A percentile compares a stretch with the other conserved stretches of the same genome.
phyloP scores from a whole-genome alignment of 352 stramenopile genomes.

The Phytophthora litchii region DNA sequence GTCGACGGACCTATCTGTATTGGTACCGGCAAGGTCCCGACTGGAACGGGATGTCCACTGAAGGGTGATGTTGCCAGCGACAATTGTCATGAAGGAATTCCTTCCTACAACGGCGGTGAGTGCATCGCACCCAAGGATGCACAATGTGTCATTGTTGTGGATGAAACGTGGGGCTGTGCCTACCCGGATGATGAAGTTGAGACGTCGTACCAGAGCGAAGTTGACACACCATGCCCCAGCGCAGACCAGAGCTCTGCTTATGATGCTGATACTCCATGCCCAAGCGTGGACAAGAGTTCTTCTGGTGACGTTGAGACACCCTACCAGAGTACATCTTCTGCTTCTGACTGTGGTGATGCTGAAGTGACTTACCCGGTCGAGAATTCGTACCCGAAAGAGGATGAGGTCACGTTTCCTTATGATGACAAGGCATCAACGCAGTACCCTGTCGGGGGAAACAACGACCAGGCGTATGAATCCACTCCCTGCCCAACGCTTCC shows the following conservation, averaged over 20 bases:
- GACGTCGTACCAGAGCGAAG: slow-evolving; percentile 11
- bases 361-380: slow-evolving; percentile 29
- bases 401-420: slow-evolving; percentile 25
- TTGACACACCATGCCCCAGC: slow-evolving; percentile 12
- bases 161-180: slow-evolving; percentile 37
- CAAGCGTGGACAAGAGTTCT: neutral
- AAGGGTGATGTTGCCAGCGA: slow-evolving; percentile 36
- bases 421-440: slow-evolving; percentile 2
- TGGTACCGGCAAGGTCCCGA: slow-evolving; percentile 15
- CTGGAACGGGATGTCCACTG: slow-evolving; percentile 34
- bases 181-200: slow-evolving; percentile 12
- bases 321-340: slow-evolving; percentile 11
- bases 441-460: slow-evolving; percentile 5
- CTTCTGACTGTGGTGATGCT: slow-evolving; percentile 14
- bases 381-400: slow-evolving; percentile 17
- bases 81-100: slow-evolving; percentile 36
- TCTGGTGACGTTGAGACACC: slow-evolving; percentile 4
- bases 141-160: slow-evolving; percentile 44
- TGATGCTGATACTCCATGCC: neutral
- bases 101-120: slow-evolving; percentile 41
- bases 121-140: slow-evolving; percentile 43
- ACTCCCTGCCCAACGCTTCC: slow-evolving; percentile 12
- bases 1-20: slow-evolving; percentile 24
- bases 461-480: neutral
- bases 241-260: neutral